Base-by-base conservation (phyloP, 2,329 filamentous ascomycete genomes). In the Fusarium sacchari region DNA sequence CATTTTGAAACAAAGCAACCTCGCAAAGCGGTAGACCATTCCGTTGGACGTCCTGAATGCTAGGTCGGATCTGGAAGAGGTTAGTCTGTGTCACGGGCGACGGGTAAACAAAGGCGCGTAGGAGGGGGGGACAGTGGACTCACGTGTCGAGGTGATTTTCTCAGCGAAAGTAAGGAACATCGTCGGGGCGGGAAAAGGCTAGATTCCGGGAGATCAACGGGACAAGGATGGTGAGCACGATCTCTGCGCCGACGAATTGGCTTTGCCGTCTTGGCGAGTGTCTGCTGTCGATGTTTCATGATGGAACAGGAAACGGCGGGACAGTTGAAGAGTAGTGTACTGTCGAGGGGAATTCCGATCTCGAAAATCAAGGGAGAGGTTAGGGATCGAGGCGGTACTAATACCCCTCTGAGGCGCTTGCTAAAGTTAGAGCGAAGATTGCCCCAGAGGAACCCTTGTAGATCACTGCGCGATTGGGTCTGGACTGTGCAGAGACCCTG, bases 161-260 rank as follows among this genome's bases (percentile, higher is more conserved):
- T 46, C 20, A 28, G 14, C 1, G 43, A 7, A 22, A 70, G 64
- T 7, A 39, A 10, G 7, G 67, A 59, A 42, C 59, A 69, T 14
- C 67, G 52, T 26, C 59, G 67, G 46, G 67, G 67, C n/a, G 30
- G 67, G 52, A 69, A 69, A 70, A 69, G 24, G 15, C 30, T 65
- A 10, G 66, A 30, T 7, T 70, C 67, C 12, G 46, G 36, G 17
- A n/a, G 22, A 36, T 59, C 52, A 44, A 13, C 59, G 4, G 17
- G 59, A 28, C 60, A 70, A 20, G 40, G 36, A n/a, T 36, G 50
- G 9, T 39, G 40, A 34, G 40, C n/a, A 6, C 65, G 36, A 20
- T 64, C 44, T 24, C 49, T n/a, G 44, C 67, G 67, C 24, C 67
- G 67, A 18, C 64, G 55, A 46, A 32, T 39, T 14, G 57, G 37